Evolutionary conservation across 1,139 yeast genomes (phyloP), one percentile per base, ranked within the genome.

Genomic region (Suhomyces maxii): DNA sequence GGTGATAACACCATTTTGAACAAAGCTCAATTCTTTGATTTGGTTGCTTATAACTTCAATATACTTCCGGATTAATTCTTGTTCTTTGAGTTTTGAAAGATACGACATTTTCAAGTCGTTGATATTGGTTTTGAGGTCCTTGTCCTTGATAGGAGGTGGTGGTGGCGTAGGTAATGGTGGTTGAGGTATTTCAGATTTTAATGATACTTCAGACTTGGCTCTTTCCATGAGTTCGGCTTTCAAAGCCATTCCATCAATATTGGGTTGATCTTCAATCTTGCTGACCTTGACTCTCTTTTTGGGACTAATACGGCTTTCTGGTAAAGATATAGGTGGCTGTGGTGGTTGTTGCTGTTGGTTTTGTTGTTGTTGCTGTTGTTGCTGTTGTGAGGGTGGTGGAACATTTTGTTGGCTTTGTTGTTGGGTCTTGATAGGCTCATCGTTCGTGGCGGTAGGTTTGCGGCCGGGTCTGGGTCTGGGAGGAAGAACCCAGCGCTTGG

Each of bases 401-500:
- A 13, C 25, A n/a, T 37, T 26, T n/a, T 37, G 41, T 34, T 42
- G 47, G 18, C 34, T 18, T 6, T 18, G 23, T 18, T 18, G 23
- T 18, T 18, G 23, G 23, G 23, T 41, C 37, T 53, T 54, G 38
- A 36, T 39, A 14, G 52, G 56, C 14, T 48, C 58, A 12, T 50
- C 53, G 7, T 34, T 11, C 8, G 34, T 40, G 26, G 59, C 54
- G 6, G 57, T 61, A 6, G 81, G 80, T 54, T 77, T 76, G 42
- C 85, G 66, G 10, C 85, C 85, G 0, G 85, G 84, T 45, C 84
- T 71, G 2, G 86, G 86, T 44, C 86, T 64, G 2, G 86, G 86
- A 2, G 86, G 87, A 37, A 82, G 63, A 2, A 82, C 83, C 87
- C 87, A 82, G 52, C 76, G 73, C 51, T 78, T 79, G 34, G 82